Percentiles rank a stretch among this genome's conserved stretches.
These are phyloP conservation scores for Rubus parviflorus DNA, from an alignment of 306 rosid genomes.

Conservation along the genomic window DNA sequence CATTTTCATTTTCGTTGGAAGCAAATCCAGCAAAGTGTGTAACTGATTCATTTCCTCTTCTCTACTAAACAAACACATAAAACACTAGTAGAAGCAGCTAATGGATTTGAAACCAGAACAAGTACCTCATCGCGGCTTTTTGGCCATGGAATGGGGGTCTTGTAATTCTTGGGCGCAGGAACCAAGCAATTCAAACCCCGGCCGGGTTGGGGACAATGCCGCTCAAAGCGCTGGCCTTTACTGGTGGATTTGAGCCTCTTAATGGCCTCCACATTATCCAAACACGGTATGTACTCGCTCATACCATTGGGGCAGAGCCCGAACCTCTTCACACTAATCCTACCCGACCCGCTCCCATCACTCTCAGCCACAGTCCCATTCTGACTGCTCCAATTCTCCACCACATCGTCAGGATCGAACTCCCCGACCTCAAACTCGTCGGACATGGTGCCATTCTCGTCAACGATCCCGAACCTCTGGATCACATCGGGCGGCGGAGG, in stretches of 20 bases:
- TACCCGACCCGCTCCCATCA: constrained; percentile 21
- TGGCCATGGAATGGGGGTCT: constrained; percentile 85
- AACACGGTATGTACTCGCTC: constrained; percentile 91
- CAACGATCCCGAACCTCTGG: constrained; percentile 66
- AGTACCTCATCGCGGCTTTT: constrained; percentile 88
- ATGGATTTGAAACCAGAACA: not conserved
- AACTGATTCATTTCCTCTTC: no score
- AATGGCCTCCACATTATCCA: constrained; percentile 74
- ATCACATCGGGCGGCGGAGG: constrained; percentile 32
- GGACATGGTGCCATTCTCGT: constrained; percentile 84
- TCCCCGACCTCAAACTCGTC: constrained; percentile 75
- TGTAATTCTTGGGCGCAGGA: constrained; percentile 81
- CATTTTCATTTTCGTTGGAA: no score
- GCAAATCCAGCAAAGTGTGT: no score
- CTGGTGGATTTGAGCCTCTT: constrained; percentile 55
- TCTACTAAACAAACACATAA: no score
- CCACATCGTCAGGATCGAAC: constrained; percentile 55
- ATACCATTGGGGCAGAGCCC: constrained; percentile 47
- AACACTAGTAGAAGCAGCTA: not conserved
- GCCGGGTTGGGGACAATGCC: constrained; percentile 70
- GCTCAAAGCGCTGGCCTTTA: constrained; percentile 73
- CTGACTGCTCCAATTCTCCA: constrained; percentile 70
- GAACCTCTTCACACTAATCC: constrained; percentile 49
- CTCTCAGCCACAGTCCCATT: constrained; percentile 45
- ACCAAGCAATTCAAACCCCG: constrained; percentile 73